Evolutionary conservation across 345 rosid genomes (phyloP).

Genomic region (Lumnitzera littorea): DNA sequence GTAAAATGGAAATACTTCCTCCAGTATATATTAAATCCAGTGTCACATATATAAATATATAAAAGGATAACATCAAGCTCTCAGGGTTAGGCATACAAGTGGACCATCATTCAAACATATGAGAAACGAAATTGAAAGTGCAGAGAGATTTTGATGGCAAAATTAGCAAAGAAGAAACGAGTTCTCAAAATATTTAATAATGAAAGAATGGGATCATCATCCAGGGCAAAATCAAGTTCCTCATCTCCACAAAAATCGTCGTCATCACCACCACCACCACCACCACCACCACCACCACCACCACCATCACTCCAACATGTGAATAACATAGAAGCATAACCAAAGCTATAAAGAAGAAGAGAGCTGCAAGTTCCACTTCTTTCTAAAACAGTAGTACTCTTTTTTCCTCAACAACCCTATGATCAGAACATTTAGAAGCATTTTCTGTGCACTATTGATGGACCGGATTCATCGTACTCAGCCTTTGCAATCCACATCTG

Average conservation of each 20-base stretch:
- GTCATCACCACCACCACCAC: slow-evolving; percentile 13
- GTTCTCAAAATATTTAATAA: slow-evolving; percentile 9
- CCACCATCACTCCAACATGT: slow-evolving; percentile 30
- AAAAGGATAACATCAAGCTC: too few relatives aligned
- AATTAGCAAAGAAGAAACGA: neutral
- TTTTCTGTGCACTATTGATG: slow-evolving; percentile 88
- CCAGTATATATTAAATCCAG: too few relatives aligned
- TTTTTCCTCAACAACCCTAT: slow-evolving; percentile 11
- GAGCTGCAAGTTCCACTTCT: slow-evolving; percentile 21
- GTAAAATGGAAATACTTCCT: too few relatives aligned
- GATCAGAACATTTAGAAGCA: slow-evolving; percentile 51
- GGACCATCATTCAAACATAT: neutral
- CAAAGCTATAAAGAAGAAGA: slow-evolving; percentile 20
- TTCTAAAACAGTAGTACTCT: slow-evolving; percentile 7
- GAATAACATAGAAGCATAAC: slow-evolving; percentile 25
- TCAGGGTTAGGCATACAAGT: too few relatives aligned
- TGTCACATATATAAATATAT: too few relatives aligned
- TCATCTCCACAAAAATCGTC: slow-evolving; percentile 21
- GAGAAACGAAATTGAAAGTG: neutral
- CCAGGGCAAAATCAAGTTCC: slow-evolving; percentile 20
- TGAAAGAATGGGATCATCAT: slow-evolving; percentile 26
- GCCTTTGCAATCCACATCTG: slow-evolving; percentile 98
- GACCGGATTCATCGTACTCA: slow-evolving; percentile 90
- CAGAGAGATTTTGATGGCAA: neutral
- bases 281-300: neutral